Evolutionary conservation across 768 basidiomycete genomes (phyloP), one percentile per base, ranked within the genome.

Genomic region (Epithele typhae): DNA sequence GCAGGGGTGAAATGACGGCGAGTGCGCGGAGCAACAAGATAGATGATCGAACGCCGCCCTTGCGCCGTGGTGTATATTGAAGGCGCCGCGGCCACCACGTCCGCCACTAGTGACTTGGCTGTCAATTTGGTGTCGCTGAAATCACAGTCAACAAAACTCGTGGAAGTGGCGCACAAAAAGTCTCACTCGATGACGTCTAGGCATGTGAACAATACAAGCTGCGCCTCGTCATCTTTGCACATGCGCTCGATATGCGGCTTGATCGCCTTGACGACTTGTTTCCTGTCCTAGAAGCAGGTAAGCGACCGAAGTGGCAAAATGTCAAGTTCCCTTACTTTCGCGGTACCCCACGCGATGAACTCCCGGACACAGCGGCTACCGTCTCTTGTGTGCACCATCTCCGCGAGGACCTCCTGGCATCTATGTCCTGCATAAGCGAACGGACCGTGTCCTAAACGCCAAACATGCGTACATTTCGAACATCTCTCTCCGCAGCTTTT

Each of bases 341-440:
- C 91, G 11, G 76, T 79, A 4, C 91, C 91, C 36, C 77, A 74
- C 0, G 84, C 89, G 30, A 95, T 74, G 63, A 96, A 88, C 52
- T 92, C 84, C 35, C 93, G 81, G 3, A 88, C 92, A 22, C 78
- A 82, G 18, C 88, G 81, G 48, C 90, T 89, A 17, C 93, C 93
- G 56, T 95, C 89, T 59, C 81, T 91, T 14, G 93, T 97, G 59
- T 97, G 93, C 0, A 93, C 90, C 76, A 95, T 88, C 60, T 96
- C 93, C 0, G 92, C 84, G 6, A 95, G 70, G 17, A 85, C 75
- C 34, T 95, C 92, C 52, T 90, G 82, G 56, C 87, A 88, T 41
- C 88, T 91, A 51, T 24, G 51, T 25, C 32, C 18, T 25, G 37
- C 24, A 24, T 50, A 41, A 21, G 15, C 25, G 38, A 21, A 19